These are phyloP conservation scores for Xylaria sp. DNA, from an alignment of 2,329 filamentous ascomycete species.

Conservation along the genomic window DNA sequence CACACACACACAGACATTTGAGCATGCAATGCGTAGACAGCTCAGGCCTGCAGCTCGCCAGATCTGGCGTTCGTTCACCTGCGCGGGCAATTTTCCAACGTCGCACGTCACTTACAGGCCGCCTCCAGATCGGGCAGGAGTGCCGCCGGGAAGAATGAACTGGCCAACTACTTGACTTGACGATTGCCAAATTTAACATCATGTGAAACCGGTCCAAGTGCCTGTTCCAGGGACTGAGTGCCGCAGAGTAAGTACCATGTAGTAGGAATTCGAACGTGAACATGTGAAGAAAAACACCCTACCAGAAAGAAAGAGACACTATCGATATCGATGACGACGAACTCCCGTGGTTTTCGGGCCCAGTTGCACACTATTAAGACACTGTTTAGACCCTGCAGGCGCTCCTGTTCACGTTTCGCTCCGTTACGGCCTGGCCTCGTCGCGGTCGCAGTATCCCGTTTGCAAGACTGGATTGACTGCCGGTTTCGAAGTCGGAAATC, in stretches of 20 bases:
- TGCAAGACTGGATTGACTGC: background rate
- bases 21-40: background rate
- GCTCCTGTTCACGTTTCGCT: background rate
- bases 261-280: no score
- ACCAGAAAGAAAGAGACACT: background rate
- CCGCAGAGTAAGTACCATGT: no score
- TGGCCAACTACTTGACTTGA: no score
- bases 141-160: background rate
- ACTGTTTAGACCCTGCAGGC: no score
- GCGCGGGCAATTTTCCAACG: background rate
- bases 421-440: background rate
- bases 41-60: background rate
- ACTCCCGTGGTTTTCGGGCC: background rate
- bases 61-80: background rate
- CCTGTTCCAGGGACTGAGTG: background rate
- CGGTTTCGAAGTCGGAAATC: background rate
- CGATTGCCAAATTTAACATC: background rate
- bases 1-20: no score
- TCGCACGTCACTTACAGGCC: background rate
- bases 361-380: background rate
- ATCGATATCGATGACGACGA: background rate
- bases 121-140: background rate
- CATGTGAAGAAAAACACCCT: no score
- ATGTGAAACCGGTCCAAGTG: background rate
- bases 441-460: background rate